Conservation (phyloP, 2,329 filamentous ascomycete species). For the Arthrobotrys musiformis region DNA sequence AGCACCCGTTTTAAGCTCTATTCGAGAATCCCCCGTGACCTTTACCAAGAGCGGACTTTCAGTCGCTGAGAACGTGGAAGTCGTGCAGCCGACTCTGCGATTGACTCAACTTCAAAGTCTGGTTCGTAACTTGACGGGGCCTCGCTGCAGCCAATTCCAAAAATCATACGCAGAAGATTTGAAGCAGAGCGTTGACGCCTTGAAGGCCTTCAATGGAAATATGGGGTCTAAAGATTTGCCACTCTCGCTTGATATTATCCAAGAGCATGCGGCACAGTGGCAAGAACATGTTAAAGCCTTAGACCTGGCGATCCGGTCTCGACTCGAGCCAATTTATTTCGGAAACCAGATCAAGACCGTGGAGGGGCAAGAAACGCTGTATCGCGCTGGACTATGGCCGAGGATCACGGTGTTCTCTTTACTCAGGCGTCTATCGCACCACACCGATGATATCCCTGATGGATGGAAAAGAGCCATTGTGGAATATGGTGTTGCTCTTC, state of each 20-base stretch:
- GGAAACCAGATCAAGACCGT: neutral
- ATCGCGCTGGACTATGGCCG: slow-evolving; percentile 56
- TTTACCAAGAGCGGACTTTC: slow-evolving; percentile 24
- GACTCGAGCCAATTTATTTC: slow-evolving; percentile 28
- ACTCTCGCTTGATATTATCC: neutral
- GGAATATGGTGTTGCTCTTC: slow-evolving; percentile 64
- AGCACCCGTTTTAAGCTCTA: neutral
- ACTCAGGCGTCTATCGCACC: slow-evolving; percentile 19
- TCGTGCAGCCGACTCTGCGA: slow-evolving; percentile 28
- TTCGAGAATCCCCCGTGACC: neutral
- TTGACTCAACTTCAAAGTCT: slow-evolving; percentile 29
- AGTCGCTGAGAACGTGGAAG: slow-evolving; percentile 4
- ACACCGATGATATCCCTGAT: slow-evolving; percentile 55
- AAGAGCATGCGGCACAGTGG: slow-evolving; percentile 22
- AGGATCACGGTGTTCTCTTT: slow-evolving; percentile 28
- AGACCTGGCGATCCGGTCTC: slow-evolving; percentile 11
- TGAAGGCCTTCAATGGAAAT: slow-evolving; percentile 44
- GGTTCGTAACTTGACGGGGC: slow-evolving; percentile 21
- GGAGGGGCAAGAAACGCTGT: slow-evolving; percentile 15
- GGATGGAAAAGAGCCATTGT: slow-evolving; percentile 63
- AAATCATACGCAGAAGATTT: slow-evolving; percentile 52
- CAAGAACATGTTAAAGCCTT: neutral
- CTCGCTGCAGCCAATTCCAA: slow-evolving; percentile 44
- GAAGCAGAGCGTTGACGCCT: slow-evolving; percentile 53
- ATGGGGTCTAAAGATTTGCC: neutral